These are phyloP conservation scores for Boletales sp. DNA, from an alignment of 768 basidiomycete species.

Conservation along the genomic window DNA sequence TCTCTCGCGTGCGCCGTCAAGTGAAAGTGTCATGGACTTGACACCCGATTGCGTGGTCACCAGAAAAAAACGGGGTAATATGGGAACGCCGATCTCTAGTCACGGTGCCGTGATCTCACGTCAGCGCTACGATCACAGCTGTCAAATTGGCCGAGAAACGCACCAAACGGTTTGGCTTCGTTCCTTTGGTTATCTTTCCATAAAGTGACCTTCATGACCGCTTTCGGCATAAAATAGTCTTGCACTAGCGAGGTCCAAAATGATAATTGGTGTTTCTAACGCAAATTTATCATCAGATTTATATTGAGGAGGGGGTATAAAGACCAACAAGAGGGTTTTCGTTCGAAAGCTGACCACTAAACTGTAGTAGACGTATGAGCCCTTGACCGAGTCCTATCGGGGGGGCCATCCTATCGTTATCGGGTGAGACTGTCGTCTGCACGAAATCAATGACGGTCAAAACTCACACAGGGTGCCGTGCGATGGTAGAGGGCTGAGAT, in stretches of 20 bases:
- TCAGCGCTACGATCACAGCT: slow-evolving; percentile 2
- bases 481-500: slow-evolving; percentile 25
- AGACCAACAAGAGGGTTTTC: slow-evolving; percentile 46
- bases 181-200: slow-evolving; percentile 81
- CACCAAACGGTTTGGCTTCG: slow-evolving; percentile 84
- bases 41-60: slow-evolving; percentile 84
- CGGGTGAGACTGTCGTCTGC: slow-evolving; percentile 13
- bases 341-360: slow-evolving; percentile 60
- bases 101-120: slow-evolving; percentile 9
- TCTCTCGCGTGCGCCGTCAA: slow-evolving; percentile 76
- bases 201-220: slow-evolving; percentile 75
- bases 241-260: slow-evolving; percentile 67
- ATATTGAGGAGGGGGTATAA: neutral
- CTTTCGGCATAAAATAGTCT: slow-evolving; percentile 68
- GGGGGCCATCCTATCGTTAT: slow-evolving; percentile 27
- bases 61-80: slow-evolving; percentile 80
- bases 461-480: slow-evolving; percentile 32
- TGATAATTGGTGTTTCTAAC: slow-evolving; percentile 57
- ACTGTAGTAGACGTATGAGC: slow-evolving; percentile 59
- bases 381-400: slow-evolving; percentile 59
- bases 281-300: neutral
- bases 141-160: slow-evolving; percentile 21
- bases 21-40: slow-evolving; percentile 73
- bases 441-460: neutral
- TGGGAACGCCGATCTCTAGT: slow-evolving; percentile 75